Evolutionary conservation across 2,329 filamentous ascomycete genomes (phyloP).

Genomic region (Fusarium mundagurra): DNA sequence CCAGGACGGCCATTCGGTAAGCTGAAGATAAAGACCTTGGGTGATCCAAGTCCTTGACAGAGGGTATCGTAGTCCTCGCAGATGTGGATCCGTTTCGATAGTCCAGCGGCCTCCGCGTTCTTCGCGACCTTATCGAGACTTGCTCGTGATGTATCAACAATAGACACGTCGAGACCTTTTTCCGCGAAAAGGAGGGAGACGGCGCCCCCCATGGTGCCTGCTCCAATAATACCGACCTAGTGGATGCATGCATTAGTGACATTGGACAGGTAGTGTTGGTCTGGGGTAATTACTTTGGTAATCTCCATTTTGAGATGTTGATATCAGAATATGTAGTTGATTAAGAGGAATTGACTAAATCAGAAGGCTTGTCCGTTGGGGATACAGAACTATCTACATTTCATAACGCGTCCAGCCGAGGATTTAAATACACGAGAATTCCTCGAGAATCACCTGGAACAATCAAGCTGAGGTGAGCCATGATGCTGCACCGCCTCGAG

Average conservation of each 20-base stretch:
- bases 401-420: too few relatives aligned
- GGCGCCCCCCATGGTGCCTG: constrained; percentile 18
- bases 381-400: not conserved
- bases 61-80: constrained; percentile 24
- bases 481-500: not conserved
- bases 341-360: not conserved
- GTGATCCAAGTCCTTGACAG: constrained; percentile 14
- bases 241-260: not conserved
- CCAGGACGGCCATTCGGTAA: constrained; percentile 24
- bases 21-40: constrained; percentile 33
- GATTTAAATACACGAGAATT: not conserved
- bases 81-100: constrained; percentile 9
- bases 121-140: constrained; percentile 12
- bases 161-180: constrained; percentile 6
- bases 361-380: not conserved
- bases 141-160: not conserved
- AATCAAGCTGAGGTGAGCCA: not conserved
- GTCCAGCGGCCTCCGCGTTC: not conserved
- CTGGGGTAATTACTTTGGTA: not conserved
- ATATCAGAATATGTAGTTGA: not conserved
- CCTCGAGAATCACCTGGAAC: not conserved
- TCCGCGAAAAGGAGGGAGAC: constrained; percentile 14
- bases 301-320: not conserved
- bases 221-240: constrained; percentile 20
- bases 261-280: too few relatives aligned